Conservation (phyloP, 2,329 filamentous ascomycete species). For the Fusarium sp. region DNA sequence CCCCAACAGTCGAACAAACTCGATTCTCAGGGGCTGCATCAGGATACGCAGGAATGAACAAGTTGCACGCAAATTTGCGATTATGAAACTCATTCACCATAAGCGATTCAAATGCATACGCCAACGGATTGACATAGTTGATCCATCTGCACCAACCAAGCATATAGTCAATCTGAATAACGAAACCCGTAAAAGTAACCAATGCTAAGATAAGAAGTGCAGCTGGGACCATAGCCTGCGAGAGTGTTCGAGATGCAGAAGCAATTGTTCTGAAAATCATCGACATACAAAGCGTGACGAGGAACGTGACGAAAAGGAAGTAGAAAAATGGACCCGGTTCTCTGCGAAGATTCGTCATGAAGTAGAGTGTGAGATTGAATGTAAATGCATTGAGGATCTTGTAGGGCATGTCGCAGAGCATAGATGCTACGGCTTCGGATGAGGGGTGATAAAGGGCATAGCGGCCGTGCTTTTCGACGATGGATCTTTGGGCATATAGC, state of each 20-base stretch:
- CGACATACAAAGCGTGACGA: slow-evolving; percentile 44
- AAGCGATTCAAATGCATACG: slow-evolving; percentile 73
- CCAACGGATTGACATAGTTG: slow-evolving; percentile 72
- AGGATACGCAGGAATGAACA: slow-evolving; percentile 49
- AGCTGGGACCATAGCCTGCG: slow-evolving; percentile 57
- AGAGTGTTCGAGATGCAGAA: slow-evolving; percentile 64
- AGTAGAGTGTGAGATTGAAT: slow-evolving; percentile 61
- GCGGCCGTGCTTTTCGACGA: slow-evolving; percentile 53
- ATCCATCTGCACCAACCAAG: slow-evolving; percentile 76
- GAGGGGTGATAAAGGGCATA: slow-evolving; percentile 54
- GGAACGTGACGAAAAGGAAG: slow-evolving; percentile 60
- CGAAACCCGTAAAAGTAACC: slow-evolving; percentile 61
- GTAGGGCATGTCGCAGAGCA: slow-evolving; percentile 57
- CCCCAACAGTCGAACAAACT: slow-evolving; percentile 62
- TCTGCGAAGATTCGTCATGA: slow-evolving; percentile 60
- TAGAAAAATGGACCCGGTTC: slow-evolving; percentile 61
- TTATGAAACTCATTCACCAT: slow-evolving; percentile 74
- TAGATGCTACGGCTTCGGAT: slow-evolving; percentile 48
- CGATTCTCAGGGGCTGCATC: slow-evolving; percentile 46
- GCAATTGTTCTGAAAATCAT: slow-evolving; percentile 60
- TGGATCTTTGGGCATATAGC: slow-evolving; percentile 48
- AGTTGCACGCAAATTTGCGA: slow-evolving; percentile 44
- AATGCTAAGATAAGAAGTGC: slow-evolving; percentile 52
- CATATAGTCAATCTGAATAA: slow-evolving; percentile 60
- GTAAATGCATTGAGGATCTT: slow-evolving; percentile 54